Conservation (phyloP, 2,329 filamentous ascomycete species). For the Aspergillus sp. region DNA sequence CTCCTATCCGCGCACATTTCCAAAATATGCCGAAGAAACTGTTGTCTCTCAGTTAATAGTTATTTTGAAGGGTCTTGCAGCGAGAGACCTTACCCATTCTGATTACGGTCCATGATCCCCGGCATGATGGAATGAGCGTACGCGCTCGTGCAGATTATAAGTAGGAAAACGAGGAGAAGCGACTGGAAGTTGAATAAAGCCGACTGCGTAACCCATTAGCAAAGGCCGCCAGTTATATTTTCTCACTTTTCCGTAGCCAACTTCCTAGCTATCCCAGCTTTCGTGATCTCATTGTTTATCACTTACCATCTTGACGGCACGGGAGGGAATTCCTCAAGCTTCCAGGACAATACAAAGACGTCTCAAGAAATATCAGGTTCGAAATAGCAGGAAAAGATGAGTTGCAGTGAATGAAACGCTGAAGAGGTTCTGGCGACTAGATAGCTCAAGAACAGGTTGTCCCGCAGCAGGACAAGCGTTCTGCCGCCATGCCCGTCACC, state of each 20-base stretch:
- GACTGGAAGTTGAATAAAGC: conserved; percentile 99
- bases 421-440: not conserved
- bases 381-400: not conserved
- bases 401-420: not conserved
- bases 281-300: not conserved
- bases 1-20: conserved; percentile 91
- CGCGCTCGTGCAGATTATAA: conserved; percentile 92
- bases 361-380: not conserved
- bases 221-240: not conserved
- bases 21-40: conserved; percentile 86
- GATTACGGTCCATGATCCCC: conserved; percentile 86
- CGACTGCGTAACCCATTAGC: conserved; percentile 56
- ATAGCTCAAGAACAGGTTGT: conserved; percentile 3
- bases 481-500: conserved; percentile 17
- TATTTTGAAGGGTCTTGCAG: not conserved
- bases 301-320: conserved; percentile 33
- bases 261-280: not conserved
- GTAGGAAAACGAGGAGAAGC: conserved; percentile 87
- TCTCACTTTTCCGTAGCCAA: not conserved
- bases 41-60: not conserved
- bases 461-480: conserved; percentile 17
- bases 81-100: conserved; percentile 67
- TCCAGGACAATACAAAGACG: not conserved
- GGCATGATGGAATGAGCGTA: conserved; percentile 92
- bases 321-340: not conserved